A percentile compares a stretch with the other conserved stretches of the same genome.
Conservation (phyloP, 1,284 basidiomycete species). For the Moesziomyces antarcticus region DNA sequence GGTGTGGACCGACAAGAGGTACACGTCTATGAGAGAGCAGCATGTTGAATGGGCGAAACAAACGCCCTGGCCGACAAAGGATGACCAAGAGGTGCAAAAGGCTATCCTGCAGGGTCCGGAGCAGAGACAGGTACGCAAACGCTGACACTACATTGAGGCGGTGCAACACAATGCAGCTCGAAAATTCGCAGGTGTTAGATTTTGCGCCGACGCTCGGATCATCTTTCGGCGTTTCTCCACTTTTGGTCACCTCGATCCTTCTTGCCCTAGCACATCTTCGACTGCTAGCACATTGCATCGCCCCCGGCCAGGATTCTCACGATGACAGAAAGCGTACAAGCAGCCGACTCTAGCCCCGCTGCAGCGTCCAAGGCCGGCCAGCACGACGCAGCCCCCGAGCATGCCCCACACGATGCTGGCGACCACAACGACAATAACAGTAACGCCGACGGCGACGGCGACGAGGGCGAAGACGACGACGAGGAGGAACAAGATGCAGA, state of each 20-base stretch:
- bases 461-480: not conserved
- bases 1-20: slow-evolving; percentile 27
- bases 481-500: slow-evolving; percentile 1
- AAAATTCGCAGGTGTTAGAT: slow-evolving; percentile 3
- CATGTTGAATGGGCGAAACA: slow-evolving; percentile 22
- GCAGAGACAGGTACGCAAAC: slow-evolving; percentile 13
- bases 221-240: not conserved
- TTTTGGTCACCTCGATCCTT: no score
- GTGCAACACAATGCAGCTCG: slow-evolving; percentile 6
- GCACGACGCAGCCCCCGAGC: not conserved
- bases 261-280: not conserved
- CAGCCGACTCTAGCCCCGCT: not conserved
- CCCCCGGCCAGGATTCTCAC: no score
- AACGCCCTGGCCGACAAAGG: not conserved
- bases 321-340: not conserved
- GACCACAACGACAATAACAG: not conserved
- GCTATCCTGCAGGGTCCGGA: slow-evolving; percentile 12
- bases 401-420: not conserved
- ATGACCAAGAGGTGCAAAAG: slow-evolving; percentile 11
- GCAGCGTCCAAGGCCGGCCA: not conserved
- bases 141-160: no score
- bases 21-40: slow-evolving; percentile 21
- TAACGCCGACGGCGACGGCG: not conserved
- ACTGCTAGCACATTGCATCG: no score
- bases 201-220: slow-evolving; percentile 23